Evolutionary conservation across 2,329 filamentous ascomycete species (phyloP).

Genomic region (Fusarium poae): DNA sequence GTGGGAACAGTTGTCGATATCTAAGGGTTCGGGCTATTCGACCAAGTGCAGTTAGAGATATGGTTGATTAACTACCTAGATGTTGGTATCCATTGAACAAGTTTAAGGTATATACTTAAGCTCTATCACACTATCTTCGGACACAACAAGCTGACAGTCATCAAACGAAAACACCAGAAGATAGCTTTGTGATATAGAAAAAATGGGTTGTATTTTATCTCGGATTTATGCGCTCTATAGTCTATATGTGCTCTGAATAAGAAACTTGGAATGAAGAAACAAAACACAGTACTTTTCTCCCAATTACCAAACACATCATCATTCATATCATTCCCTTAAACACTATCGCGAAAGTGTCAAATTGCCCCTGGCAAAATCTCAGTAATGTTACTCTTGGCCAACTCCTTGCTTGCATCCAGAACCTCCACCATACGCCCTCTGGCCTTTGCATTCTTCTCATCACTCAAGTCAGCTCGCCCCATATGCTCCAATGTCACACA

Average conservation of each 20-base stretch:
- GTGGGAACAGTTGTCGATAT: no score
- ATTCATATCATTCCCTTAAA: neutral
- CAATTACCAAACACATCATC: no score
- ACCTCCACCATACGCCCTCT: slow-evolving; percentile 37
- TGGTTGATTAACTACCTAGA: no score
- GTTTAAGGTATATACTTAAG: no score
- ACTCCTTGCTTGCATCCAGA: slow-evolving; percentile 35
- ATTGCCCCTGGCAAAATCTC: slow-evolving; percentile 37
- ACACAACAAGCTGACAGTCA: neutral
- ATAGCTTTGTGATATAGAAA: neutral
- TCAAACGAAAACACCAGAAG: neutral
- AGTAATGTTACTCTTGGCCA: slow-evolving; percentile 44
- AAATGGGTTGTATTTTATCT: neutral
- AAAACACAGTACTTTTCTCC: neutral
- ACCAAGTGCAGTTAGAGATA: no score
- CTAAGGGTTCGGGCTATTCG: no score
- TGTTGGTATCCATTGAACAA: no score
- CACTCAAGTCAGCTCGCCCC: slow-evolving; percentile 23
- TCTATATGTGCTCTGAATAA: neutral
- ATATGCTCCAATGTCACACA: slow-evolving; percentile 54
- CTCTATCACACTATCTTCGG: no score
- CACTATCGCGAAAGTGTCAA: neutral
- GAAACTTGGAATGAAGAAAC: neutral
- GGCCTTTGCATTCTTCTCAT: neutral
- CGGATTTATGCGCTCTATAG: neutral